These are phyloP conservation scores for Trichocomaceae sp. DNA, from an alignment of 2,329 filamentous ascomycete genomes.

Conservation along the genomic window DNA sequence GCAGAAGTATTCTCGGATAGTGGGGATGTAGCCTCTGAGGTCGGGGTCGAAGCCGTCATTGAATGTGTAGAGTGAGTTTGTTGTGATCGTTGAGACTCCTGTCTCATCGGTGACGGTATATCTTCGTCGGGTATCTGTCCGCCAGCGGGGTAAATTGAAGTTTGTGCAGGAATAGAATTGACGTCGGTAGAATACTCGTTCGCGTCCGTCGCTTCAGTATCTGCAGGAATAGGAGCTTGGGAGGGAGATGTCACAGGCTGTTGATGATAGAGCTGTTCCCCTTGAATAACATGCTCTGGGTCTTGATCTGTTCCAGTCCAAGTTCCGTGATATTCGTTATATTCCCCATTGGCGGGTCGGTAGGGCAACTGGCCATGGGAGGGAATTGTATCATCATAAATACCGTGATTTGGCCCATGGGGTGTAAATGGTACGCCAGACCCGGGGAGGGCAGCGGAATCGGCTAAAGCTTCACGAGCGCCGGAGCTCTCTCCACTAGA, in stretches of 20 bases:
- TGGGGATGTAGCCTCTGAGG: conserved; percentile 12
- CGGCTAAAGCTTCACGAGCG: conserved; percentile 56
- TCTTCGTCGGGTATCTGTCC: conserved; percentile 7
- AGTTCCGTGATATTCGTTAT: conserved; percentile 39
- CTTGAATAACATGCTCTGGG: conserved; percentile 3
- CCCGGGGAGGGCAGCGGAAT: conserved; percentile 51
- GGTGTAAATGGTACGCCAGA: conserved; percentile 32
- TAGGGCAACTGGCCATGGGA: conserved; percentile 11
- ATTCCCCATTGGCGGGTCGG: conserved; percentile 15
- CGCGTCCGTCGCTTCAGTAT: background rate
- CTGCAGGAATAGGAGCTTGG: conserved; percentile 4
- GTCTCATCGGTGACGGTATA: conserved; percentile 7
- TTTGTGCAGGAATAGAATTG: background rate
- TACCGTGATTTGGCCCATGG: conserved; percentile 25
- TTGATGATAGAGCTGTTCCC: conserved; percentile 1
- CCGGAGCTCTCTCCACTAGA: conserved; percentile 75
- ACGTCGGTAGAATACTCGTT: background rate
- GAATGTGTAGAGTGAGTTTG: conserved; percentile 13
- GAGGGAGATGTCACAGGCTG: conserved; percentile 1
- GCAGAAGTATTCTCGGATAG: conserved; percentile 4
- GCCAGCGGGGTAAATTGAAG: conserved; percentile 1
- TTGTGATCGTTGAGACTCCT: conserved; percentile 14
- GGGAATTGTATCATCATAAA: background rate
- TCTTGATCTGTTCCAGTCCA: conserved; percentile 43
- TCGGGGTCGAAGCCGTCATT: conserved; percentile 9